Base-by-base conservation (phyloP, 305 asterid species). In the Fraxinus sp. region DNA sequence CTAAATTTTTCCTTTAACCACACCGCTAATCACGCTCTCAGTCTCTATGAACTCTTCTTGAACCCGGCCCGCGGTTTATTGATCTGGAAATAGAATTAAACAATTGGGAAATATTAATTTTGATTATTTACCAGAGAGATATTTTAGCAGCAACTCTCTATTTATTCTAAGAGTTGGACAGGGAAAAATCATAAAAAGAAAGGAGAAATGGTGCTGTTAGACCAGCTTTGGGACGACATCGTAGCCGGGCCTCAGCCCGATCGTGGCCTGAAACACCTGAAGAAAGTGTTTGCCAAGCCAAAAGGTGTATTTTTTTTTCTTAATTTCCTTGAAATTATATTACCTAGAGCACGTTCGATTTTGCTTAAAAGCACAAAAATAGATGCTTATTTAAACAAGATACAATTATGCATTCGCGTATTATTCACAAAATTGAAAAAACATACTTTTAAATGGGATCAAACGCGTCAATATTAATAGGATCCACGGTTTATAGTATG, bases 141-240 rank as follows among this genome's bases (percentile, higher is more conserved):
- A 86, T 88, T 88, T 90, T 55, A 82, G 88, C 91, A 79, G 37
- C 83, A 41, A 59, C 73, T 5, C 62, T 36, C 81, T 89, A 89
- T 86, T 77, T 82, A 73, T 81, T 59, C 8, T 5, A 1, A 46
- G 83, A 26, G 1, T 68, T 0, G 0, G n/a, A 9, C 14, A 18
- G 8, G 37, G 20, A 13, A 68, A 68, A 13, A 13, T 0, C 2
- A 4, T 0, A 26, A 28, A 30, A 13, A 13, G 7, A 3, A 68
- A 4, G 22, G 6, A 8, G 88, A 86, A 76, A 94, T 95, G 98
- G 98, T 91, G 87, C 87, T 95, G 83, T 89, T 95, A 8, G 99
- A 95, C 80, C 90, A 92, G 36, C 91, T 95, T 11, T 95, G 99
- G 99, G 99, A 95, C 80, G 99, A 95, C 37, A 94, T 93, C 16